Percentiles rank a stretch among this genome's conserved stretches.
Evolutionary conservation across 1,139 yeast species (phyloP).

Genomic region (Kluyveromyces sp.): DNA sequence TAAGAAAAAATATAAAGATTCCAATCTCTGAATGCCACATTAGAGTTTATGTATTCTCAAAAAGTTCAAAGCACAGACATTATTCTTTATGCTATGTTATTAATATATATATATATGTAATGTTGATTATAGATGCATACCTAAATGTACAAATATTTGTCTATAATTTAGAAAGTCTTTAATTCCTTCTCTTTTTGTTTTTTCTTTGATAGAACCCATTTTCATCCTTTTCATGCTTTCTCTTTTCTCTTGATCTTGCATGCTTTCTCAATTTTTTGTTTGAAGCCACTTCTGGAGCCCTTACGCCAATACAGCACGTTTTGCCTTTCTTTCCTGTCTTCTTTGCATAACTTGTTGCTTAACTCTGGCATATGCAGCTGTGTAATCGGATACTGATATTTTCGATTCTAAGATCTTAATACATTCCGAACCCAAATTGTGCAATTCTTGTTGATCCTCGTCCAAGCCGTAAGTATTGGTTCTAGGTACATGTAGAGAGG

Average conservation of each 20-base stretch:
- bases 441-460: slow-evolving; percentile 43
- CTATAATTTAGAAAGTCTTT: slow-evolving; percentile 2
- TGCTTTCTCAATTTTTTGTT: slow-evolving; percentile 71
- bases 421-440: slow-evolving; percentile 59
- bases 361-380: slow-evolving; percentile 57
- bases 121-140: too few species aligned
- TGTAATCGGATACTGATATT: slow-evolving; percentile 66
- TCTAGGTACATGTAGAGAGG: slow-evolving; percentile 53
- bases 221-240: slow-evolving; percentile 66
- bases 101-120: too few species aligned
- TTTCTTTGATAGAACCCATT: slow-evolving; percentile 68
- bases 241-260: slow-evolving; percentile 63
- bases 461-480: slow-evolving; percentile 24
- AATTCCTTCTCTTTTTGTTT: slow-evolving; percentile 37
- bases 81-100: too few species aligned
- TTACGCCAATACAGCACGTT: slow-evolving; percentile 71
- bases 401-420: slow-evolving; percentile 58
- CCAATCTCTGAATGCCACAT: too few species aligned
- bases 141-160: too few species aligned
- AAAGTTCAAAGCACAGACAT: too few species aligned
- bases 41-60: too few species aligned
- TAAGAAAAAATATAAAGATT: too few species aligned
- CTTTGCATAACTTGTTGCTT: slow-evolving; percentile 50
- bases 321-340: slow-evolving; percentile 69
- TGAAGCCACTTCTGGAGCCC: slow-evolving; percentile 77